Percentiles rank a stretch among this genome's conserved stretches.
Evolutionary conservation across 495 filamentous ascomycete species (phyloP).

Genomic region (Trichoderma erinaceum): DNA sequence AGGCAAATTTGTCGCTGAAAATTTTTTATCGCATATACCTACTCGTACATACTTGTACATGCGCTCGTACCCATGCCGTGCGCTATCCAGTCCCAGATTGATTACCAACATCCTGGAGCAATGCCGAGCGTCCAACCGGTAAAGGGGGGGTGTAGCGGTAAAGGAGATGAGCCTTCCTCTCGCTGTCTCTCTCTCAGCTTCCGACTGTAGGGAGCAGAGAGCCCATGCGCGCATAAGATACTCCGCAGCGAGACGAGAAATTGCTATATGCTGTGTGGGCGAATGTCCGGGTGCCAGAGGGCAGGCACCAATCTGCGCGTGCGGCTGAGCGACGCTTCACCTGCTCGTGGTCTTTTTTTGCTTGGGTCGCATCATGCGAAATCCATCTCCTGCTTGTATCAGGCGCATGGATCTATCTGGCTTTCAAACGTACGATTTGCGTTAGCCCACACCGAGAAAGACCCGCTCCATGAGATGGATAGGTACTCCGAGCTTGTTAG

Average conservation of each 20-base stretch:
- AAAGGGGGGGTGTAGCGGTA: neutral
- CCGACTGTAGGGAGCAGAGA: neutral
- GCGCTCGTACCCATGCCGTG: neutral
- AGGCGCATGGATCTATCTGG: neutral
- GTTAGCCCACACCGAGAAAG: neutral
- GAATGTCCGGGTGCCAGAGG: neutral
- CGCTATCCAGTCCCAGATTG: slow-evolving; percentile 9
- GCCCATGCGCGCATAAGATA: neutral
- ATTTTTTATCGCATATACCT: neutral
- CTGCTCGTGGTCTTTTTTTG: neutral
- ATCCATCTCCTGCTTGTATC: neutral
- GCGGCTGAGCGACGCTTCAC: neutral
- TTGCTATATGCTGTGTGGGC: neutral
- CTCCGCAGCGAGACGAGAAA: neutral
- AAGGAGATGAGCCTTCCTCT: neutral
- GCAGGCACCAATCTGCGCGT: neutral
- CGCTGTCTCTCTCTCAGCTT: neutral
- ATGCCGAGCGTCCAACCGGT: neutral
- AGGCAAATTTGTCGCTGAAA: neutral
- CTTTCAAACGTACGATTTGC: neutral
- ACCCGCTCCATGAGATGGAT: neutral
- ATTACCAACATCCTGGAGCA: slow-evolving; percentile 3
- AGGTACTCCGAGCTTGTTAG: neutral
- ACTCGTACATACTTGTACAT: neutral
- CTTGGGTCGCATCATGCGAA: neutral